Evolutionary conservation across 176 grass and related monocot species (phyloP).

Genomic region (Oryza nivara): DNA sequence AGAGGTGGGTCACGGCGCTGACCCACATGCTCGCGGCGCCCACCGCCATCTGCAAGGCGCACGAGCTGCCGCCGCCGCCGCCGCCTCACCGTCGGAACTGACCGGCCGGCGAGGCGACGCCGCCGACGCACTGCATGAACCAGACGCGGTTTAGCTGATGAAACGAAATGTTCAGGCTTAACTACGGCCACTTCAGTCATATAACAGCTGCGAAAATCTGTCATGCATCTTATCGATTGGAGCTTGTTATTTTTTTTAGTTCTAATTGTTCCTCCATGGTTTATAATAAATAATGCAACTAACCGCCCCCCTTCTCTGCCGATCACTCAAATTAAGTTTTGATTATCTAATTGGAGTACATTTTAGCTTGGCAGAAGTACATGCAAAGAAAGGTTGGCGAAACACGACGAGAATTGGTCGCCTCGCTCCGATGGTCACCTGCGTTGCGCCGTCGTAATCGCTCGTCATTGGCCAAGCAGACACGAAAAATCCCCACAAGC

Average conservation of each 20-base stretch:
- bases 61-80: not conserved
- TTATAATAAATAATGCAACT: not conserved
- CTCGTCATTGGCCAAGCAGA: too few species aligned
- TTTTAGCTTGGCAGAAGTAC: too few species aligned
- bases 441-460: too few species aligned
- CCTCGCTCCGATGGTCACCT: too few species aligned
- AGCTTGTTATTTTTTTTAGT: not conserved
- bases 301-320: not conserved
- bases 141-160: not conserved
- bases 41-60: slow-evolving; percentile 54
- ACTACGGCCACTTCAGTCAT: not conserved
- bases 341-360: not conserved
- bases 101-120: not conserved
- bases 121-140: not conserved
- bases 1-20: slow-evolving; percentile 89
- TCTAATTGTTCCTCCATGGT: not conserved
- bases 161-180: not conserved
- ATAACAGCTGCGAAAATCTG: not conserved
- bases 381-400: too few species aligned
- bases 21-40: slow-evolving; percentile 87
- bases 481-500: too few species aligned
- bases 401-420: too few species aligned
- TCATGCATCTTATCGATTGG: not conserved
- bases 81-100: slow-evolving; percentile 13
- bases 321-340: not conserved